Evolutionary conservation across 805 yeast species (phyloP).

Genomic region (Saturnispora besseyi): DNA sequence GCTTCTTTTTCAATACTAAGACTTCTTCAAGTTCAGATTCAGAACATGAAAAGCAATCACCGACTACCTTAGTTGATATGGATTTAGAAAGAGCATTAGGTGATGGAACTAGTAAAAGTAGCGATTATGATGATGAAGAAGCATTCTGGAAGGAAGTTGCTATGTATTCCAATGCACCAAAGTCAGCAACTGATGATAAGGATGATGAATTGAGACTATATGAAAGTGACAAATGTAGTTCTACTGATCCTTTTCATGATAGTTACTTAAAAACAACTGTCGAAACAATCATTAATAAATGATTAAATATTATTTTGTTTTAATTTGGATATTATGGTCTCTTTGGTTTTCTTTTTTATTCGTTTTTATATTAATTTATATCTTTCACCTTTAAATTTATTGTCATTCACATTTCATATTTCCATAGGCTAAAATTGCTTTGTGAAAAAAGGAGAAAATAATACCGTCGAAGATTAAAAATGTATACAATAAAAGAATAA

Average conservation of each 20-base stretch:
- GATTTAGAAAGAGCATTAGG: conserved; percentile 5
- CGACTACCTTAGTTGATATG: conserved; percentile 9
- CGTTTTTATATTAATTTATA: no score
- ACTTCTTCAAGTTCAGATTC: conserved; percentile 10
- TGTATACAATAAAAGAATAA: not conserved
- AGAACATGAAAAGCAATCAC: conserved; percentile 11
- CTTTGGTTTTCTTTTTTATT: no score
- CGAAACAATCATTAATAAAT: conserved; percentile 9
- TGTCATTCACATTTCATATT: no score
- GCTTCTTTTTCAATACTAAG: conserved; percentile 13
- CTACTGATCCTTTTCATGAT: conserved; percentile 5
- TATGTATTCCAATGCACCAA: conserved; percentile 17
- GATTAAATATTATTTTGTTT: not conserved
- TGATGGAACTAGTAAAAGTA: not conserved
- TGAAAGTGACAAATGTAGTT: conserved; percentile 10
- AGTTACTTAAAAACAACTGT: conserved; percentile 14
- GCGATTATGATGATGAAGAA: conserved; percentile 15
- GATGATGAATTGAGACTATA: conserved; percentile 5
- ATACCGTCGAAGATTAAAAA: no score
- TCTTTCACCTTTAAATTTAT: no score
- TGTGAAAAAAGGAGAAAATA: no score
- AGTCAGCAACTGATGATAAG: conserved; percentile 16
- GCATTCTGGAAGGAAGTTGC: conserved; percentile 27
- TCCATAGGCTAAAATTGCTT: no score
- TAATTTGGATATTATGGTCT: not conserved